A percentile compares a stretch with the other conserved stretches of the same genome.
phyloP scores from a whole-genome alignment of 352 stramenopile species.

The Phytophthora palmivora region DNA sequence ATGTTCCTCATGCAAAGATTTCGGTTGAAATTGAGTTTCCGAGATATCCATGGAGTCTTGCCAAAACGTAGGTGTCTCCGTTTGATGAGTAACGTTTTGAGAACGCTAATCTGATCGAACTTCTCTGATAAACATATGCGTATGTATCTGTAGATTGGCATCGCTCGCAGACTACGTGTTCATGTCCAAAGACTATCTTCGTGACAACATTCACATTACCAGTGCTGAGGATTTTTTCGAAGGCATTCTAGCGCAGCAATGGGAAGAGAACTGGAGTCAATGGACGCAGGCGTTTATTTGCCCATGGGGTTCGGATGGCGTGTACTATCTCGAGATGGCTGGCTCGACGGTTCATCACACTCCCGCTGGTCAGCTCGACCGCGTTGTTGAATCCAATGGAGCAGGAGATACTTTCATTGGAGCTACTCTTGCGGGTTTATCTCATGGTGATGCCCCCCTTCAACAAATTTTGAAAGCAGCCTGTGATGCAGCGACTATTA shows the following conservation, averaged over 20 bases:
- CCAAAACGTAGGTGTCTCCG: slow-evolving; percentile 46
- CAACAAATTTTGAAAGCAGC: slow-evolving; percentile 44
- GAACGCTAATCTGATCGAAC: background rate
- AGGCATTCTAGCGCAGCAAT: slow-evolving; percentile 21
- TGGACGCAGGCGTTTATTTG: slow-evolving; percentile 62
- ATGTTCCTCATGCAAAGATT: slow-evolving; percentile 30
- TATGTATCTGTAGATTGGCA: slow-evolving; percentile 45
- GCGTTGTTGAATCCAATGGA: slow-evolving; percentile 72
- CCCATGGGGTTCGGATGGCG: slow-evolving; percentile 66
- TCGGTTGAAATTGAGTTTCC: slow-evolving; percentile 77
- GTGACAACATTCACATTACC: slow-evolving; percentile 53
- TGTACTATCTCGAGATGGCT: slow-evolving; percentile 57
- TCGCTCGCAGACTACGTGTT: slow-evolving; percentile 59
- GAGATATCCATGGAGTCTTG: slow-evolving; percentile 66
- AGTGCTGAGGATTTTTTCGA: slow-evolving; percentile 58
- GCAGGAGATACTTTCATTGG: slow-evolving; percentile 82
- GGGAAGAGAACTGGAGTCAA: slow-evolving; percentile 34
- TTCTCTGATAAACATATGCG: background rate
- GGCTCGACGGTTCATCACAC: slow-evolving; percentile 42
- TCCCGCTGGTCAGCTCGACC: slow-evolving; percentile 36
- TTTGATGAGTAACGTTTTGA: background rate
- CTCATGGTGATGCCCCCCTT: slow-evolving; percentile 32
- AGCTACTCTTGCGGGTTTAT: slow-evolving; percentile 58
- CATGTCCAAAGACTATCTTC: slow-evolving; percentile 80
- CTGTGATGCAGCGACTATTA: slow-evolving; percentile 62